These are phyloP conservation scores for Thoreauomyces humboldtii DNA, from an alignment of 192 early-diverging fungal genomes.

Conservation along the genomic window DNA sequence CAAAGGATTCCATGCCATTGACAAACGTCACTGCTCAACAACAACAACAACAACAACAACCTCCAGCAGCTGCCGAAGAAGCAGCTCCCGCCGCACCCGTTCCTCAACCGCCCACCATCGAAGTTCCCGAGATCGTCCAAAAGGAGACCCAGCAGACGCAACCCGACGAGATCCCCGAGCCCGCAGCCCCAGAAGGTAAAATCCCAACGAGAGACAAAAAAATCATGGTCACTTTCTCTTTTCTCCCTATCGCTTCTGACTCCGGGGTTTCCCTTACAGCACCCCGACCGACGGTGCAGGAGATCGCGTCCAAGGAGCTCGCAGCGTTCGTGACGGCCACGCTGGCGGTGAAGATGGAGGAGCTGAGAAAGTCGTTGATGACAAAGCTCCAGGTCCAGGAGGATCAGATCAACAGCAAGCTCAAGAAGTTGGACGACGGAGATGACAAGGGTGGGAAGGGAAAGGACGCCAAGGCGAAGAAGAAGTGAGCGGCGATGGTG, in stretches of 20 bases:
- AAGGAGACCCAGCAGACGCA: background rate
- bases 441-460: background rate
- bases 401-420: slow-evolving; percentile 21
- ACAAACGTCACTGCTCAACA: background rate
- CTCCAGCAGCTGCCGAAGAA: too few species aligned
- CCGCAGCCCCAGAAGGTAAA: background rate
- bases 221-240: too few species aligned
- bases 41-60: background rate
- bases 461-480: slow-evolving; percentile 3
- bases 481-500: too few species aligned
- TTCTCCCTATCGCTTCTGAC: too few species aligned
- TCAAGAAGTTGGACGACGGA: slow-evolving; percentile 38
- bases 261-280: too few species aligned
- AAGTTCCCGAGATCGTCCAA: too few species aligned
- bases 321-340: slow-evolving; percentile 31
- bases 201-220: background rate
- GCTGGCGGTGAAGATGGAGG: slow-evolving; percentile 43
- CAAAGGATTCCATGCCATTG: too few species aligned
- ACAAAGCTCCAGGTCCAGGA: slow-evolving; percentile 43
- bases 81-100: too few species aligned
- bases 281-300: slow-evolving; percentile 24
- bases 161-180: background rate
- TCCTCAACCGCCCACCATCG: too few species aligned
- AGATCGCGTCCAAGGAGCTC: slow-evolving; percentile 43
- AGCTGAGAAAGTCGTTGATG: slow-evolving; percentile 41